Evolutionary conservation across 2,329 filamentous ascomycete species (phyloP).

Genomic region (Penicillium sp.): DNA sequence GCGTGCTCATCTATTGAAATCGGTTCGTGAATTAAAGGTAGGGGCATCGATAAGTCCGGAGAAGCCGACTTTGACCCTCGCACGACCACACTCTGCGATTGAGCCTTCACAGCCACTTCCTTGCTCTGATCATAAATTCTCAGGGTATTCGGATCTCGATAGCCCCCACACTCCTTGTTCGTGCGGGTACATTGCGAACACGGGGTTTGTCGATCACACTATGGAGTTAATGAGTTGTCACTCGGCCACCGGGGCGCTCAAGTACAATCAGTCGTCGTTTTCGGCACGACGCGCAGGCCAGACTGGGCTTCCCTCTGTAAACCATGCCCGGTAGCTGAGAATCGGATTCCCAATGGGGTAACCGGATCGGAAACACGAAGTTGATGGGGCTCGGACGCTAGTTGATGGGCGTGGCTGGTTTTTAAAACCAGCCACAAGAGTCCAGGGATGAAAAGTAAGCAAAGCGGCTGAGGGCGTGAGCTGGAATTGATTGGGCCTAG

Average conservation of each 20-base stretch:
- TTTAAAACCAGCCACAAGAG: background rate
- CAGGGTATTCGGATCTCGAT: slow-evolving; percentile 18
- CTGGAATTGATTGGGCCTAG: background rate
- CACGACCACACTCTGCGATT: background rate
- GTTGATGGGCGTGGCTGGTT: background rate
- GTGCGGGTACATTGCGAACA: slow-evolving; percentile 22
- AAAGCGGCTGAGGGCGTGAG: background rate
- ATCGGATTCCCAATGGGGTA: background rate
- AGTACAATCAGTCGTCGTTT: slow-evolving; percentile 14
- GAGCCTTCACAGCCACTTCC: slow-evolving; percentile 16
- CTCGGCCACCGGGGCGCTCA: background rate
- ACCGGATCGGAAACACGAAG: background rate
- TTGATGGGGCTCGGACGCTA: background rate
- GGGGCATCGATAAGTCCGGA: background rate
- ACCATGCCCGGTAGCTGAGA: slow-evolving; percentile 3
- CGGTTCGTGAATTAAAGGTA: background rate
- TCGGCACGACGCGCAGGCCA: slow-evolving; percentile 14
- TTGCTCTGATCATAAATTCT: slow-evolving; percentile 23
- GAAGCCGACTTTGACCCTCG: background rate
- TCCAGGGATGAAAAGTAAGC: background rate
- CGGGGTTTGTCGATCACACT: slow-evolving; percentile 24
- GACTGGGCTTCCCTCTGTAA: slow-evolving; percentile 15
- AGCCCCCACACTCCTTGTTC: slow-evolving; percentile 19
- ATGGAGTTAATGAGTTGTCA: background rate
- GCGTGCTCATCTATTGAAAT: slow-evolving; percentile 8